Evolutionary conservation across 1,284 basidiomycete genomes (phyloP), one percentile per base, ranked within the genome.

Genomic region (Dichomitus squalens): DNA sequence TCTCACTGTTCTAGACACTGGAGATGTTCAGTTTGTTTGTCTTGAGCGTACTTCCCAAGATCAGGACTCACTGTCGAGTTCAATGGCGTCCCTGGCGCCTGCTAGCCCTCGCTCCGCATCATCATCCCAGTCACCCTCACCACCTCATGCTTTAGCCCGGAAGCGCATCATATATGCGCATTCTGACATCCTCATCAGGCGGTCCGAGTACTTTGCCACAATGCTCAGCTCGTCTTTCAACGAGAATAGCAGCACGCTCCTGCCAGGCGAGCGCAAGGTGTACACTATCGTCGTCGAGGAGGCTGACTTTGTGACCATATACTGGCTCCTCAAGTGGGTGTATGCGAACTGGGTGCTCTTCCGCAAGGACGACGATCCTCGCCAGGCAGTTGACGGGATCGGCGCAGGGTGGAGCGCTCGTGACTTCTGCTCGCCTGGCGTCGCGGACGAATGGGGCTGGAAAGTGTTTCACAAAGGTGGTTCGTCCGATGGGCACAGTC

Each of bases 311-410:
- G 82, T 86, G 48, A 92, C 91, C 0, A 83, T 92, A 3, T 93
- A 92, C 69, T 93, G 91, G 91, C 73, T 94, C 50, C 72, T 94
- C 52, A 90, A 90, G 64, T 93, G 84, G 73, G 84, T 92, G 36
- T 94, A 93, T 67, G 87, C 88, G 2, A 89, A 92, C 66, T 88
- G 85, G 86, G 71, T 87, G 4, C 72, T 83, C 27, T 86, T 85
- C 73, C 80, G 81, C 52, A 84, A 88, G 53, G 73, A 86, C 38
- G 86, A 88, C 61, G 86, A 88, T 59, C 83, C 86, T 9, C 77
- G 87, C 21, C 71, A 75, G 23, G 86, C 84, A 14, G 81, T 88
- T 34, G 82, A 86, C 60, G 82, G 84, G 11, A 76, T 86, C 39
- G 84, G 82, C 18, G 79, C 78, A 23, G 84, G 82, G 21, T 88